A percentile compares a stretch with the other conserved stretches of the same genome.
phyloP scores from a whole-genome alignment of 805 yeast species.

The Komagataella populi region DNA sequence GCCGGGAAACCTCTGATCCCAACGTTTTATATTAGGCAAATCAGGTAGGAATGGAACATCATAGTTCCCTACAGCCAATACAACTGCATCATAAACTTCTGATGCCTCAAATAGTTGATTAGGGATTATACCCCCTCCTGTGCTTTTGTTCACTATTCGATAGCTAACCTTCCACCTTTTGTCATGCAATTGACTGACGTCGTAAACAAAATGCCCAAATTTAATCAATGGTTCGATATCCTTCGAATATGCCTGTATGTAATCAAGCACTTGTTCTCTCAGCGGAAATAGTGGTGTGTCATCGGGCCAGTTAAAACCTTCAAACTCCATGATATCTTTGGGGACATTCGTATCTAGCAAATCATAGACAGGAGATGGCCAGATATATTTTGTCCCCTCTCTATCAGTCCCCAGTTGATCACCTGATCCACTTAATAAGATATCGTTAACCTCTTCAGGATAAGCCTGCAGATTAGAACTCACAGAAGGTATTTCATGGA shows the following conservation, averaged over 20 bases:
- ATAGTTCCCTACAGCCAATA: slow-evolving; percentile 49
- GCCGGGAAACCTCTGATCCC: slow-evolving; percentile 27
- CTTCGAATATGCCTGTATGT: slow-evolving; percentile 37
- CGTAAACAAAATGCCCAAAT: slow-evolving; percentile 33
- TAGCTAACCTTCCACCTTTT: slow-evolving; percentile 29
- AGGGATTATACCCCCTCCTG: slow-evolving; percentile 15
- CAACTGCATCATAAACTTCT: slow-evolving; percentile 46
- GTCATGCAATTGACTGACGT: slow-evolving; percentile 16
- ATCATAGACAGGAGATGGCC: slow-evolving; percentile 49
- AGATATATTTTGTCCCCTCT: slow-evolving; percentile 16
- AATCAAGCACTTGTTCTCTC: slow-evolving; percentile 42
- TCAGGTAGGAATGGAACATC: slow-evolving; percentile 49
- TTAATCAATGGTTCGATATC: slow-evolving; percentile 23
- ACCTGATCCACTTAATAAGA: neutral
- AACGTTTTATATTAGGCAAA: slow-evolving; percentile 36
- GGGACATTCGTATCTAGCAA: slow-evolving; percentile 60
- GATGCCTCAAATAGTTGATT: neutral
- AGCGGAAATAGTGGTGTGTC: slow-evolving; percentile 37
- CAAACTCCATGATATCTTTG: slow-evolving; percentile 51
- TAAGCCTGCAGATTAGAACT: slow-evolving; percentile 7
- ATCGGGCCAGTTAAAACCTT: slow-evolving; percentile 33
- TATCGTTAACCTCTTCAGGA: neutral
- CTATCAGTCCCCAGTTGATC: slow-evolving; percentile 1
- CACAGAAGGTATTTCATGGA: slow-evolving; percentile 15
- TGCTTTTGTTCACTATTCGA: slow-evolving; percentile 16